phyloP scores from a whole-genome alignment of 1,284 basidiomycete species.

The Rhizoctonia solani region DNA sequence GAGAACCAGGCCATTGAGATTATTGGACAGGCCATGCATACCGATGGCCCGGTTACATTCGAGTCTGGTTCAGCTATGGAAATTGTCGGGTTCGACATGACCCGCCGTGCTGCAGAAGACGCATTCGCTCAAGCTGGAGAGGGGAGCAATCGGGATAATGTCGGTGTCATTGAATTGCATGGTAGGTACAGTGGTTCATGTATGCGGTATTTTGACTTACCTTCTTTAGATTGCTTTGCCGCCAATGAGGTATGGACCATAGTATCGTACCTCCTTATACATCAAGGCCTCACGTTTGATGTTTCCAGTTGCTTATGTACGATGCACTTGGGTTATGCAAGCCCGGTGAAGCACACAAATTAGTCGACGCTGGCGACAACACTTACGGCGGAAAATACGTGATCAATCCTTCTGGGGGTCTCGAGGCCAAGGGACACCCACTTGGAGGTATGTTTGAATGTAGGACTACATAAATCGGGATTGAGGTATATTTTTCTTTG shows the following conservation, averaged over 20 bases:
- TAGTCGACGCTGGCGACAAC: constrained; percentile 79
- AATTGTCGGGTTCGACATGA: constrained; percentile 74
- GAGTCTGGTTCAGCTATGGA: constrained; percentile 73
- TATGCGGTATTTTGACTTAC: neutral
- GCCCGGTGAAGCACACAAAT: constrained; percentile 69
- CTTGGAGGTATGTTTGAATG: constrained; percentile 64
- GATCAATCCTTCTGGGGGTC: constrained; percentile 82
- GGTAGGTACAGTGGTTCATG: constrained; percentile 47
- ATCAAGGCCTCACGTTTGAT: neutral
- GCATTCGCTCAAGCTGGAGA: constrained; percentile 77
- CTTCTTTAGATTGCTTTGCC: constrained; percentile 36
- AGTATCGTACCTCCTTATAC: neutral
- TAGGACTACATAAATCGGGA: neutral
- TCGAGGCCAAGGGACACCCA: constrained; percentile 86
- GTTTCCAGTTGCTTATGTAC: constrained; percentile 72
- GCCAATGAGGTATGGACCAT: constrained; percentile 43
- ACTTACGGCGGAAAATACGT: constrained; percentile 90
- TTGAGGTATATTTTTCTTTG: neutral
- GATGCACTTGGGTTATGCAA: constrained; percentile 79
- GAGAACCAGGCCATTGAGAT: constrained; percentile 89
- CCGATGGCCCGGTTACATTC: constrained; percentile 66
- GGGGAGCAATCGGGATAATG: constrained; percentile 68
- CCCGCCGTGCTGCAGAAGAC: constrained; percentile 67
- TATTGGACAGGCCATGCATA: constrained; percentile 64
- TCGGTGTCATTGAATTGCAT: constrained; percentile 85